Percentiles rank a stretch among this genome's conserved stretches.
These are phyloP conservation scores for Fusarium anguioides DNA, from an alignment of 2,329 filamentous ascomycete species.

Conservation along the genomic window DNA sequence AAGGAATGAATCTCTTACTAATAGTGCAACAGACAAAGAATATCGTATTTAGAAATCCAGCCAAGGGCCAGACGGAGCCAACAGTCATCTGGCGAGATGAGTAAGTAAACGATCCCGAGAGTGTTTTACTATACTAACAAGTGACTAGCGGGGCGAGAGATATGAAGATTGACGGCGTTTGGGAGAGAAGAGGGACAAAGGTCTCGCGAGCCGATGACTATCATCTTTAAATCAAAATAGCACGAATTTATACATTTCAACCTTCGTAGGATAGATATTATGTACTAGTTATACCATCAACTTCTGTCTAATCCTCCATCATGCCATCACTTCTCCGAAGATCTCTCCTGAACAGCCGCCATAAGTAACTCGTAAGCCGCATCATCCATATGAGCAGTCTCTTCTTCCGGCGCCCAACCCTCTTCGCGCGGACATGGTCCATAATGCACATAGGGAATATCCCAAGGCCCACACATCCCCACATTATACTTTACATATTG, in stretches of 20 bases:
- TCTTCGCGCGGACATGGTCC: too few relatives aligned
- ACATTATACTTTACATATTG: fast-evolving
- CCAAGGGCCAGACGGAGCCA: slow-evolving; percentile 35
- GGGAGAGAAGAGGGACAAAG: slow-evolving; percentile 40
- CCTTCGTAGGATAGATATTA: too few relatives aligned
- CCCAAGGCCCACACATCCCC: too few relatives aligned
- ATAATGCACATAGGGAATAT: not conserved
- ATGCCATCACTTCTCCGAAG: not conserved
- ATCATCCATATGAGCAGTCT: fast-evolving
- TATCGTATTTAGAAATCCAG: slow-evolving; percentile 43
- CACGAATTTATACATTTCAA: too few relatives aligned
- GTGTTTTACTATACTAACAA: not conserved
- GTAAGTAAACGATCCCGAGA: not conserved
- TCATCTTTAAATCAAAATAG: slow-evolving; percentile 22
- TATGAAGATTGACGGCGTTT: slow-evolving; percentile 38
- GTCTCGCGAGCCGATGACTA: slow-evolving; percentile 37
- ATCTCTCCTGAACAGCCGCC: not conserved
- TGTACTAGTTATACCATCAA: too few relatives aligned
- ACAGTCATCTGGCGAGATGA: slow-evolving; percentile 38
- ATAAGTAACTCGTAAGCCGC: not conserved
- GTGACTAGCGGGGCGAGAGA: slow-evolving; percentile 29
- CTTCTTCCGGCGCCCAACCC: not conserved
- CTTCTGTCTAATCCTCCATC: too few relatives aligned
- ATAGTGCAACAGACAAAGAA: slow-evolving; percentile 31
- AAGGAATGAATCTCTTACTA: not conserved